Evolutionary conservation across 257 asterid genomes (phyloP), one percentile per base, ranked within the genome.

Genomic region (Jaltomata sinuosa): DNA sequence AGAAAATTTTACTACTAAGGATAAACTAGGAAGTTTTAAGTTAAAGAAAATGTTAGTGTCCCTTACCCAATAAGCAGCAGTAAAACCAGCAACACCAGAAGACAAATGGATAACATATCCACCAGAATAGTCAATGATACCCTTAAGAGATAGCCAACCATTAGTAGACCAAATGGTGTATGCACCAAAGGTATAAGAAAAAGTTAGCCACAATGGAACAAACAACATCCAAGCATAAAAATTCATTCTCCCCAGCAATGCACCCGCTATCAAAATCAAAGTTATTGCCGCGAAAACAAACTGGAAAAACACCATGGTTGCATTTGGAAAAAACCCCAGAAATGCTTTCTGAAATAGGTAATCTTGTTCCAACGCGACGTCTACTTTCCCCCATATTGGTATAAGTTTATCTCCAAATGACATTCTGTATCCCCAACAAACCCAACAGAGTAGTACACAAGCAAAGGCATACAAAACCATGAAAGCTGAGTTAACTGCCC

Each of bases 401-500:
- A 93, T 21, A 72, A 93, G 29, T 36, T 90, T 15, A 0, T 91
- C 87, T 4, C 97, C 97, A 72, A 93, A 93, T 0, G 97, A 90
- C 29, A 91, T 87, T 19, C 89, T 85, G 61, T 84, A 93, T 8
- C 92, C 95, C 97, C 97, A 93, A 19, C 97, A 86, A 18, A 93
- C 97, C 95, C 95, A 93, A 71, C 97, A 93, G 0, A 93, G 78
- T 0, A 93, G 83, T 3, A 93, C 97, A 22, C 89, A 88, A 3
- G 97, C 97, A 38, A 93, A 93, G 4, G 97, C 95, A 11, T 93
- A 93, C 36, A 93, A 47, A 1, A 91, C 97, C 97, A 93, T 93
- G 89, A 93, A 93, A 31, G 97, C 97, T 11, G 97, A 93, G 36
- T 93, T 93, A 8, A 93, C 96, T 0, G 92, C 96, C 96, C 96